These are phyloP conservation scores for Vanrija humicola DNA, from an alignment of 1,284 basidiomycete genomes.

Conservation along the genomic window DNA sequence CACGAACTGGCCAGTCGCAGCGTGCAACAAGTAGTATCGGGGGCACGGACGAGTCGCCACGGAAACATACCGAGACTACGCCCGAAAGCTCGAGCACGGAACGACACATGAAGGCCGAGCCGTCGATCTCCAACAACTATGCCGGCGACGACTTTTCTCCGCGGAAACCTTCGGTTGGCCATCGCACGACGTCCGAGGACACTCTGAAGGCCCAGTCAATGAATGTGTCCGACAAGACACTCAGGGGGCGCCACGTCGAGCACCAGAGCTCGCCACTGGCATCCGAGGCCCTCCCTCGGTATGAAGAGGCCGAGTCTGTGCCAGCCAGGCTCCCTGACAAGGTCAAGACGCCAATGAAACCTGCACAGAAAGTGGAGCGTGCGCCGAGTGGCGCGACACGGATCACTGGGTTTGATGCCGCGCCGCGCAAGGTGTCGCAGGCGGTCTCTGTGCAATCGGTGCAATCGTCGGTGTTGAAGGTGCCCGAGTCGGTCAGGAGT, in stretches of 20 bases:
- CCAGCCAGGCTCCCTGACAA: too few relatives aligned
- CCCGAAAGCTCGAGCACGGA: too few relatives aligned
- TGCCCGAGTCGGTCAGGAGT: slow-evolving; percentile 3
- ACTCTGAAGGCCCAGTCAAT: too few relatives aligned
- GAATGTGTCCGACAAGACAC: neutral
- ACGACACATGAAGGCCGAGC: too few relatives aligned
- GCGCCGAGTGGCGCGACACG: slow-evolving; percentile 27
- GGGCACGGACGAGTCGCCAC: slow-evolving; percentile 13
- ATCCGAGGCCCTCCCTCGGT: neutral
- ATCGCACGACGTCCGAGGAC: too few relatives aligned
- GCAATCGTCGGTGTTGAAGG: neutral
- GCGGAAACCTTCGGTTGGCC: too few relatives aligned
- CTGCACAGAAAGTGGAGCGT: slow-evolving; percentile 18
- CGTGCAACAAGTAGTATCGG: slow-evolving; percentile 3
- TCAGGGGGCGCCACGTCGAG: neutral
- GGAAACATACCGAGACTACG: slow-evolving; percentile 16
- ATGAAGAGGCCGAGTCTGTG: neutral
- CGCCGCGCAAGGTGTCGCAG: neutral
- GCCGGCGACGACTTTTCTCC: too few relatives aligned
- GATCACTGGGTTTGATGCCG: slow-evolving; percentile 38
- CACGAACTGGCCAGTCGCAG: neutral
- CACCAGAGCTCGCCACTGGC: neutral
- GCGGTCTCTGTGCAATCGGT: neutral
- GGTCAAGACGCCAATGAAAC: slow-evolving; percentile 1
- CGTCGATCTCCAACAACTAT: too few relatives aligned